Evolutionary conservation across 129 eudicot species (phyloP).

Genomic region (Lactuca saligna): DNA sequence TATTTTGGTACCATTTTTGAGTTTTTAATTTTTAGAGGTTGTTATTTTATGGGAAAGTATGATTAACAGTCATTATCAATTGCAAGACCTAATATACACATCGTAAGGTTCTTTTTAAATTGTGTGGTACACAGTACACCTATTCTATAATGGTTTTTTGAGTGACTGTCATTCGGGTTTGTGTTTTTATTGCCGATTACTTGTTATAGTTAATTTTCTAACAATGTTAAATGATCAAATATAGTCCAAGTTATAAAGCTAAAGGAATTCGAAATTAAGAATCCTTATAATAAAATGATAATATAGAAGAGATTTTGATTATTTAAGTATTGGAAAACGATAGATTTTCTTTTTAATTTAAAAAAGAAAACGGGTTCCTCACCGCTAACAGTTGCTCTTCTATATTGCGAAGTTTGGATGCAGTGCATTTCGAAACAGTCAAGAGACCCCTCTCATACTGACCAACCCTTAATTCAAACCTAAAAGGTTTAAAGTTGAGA

Average conservation of each 20-base stretch:
- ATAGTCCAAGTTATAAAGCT: background rate
- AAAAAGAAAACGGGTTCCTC: background rate
- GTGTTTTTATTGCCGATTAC: background rate
- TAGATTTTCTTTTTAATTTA: background rate
- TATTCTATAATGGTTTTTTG: background rate
- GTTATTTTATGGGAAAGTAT: conserved; percentile 17
- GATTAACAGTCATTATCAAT: conserved; percentile 26
- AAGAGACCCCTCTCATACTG: no score
- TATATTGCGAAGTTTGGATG: no score
- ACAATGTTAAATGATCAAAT: background rate
- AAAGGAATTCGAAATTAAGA: background rate
- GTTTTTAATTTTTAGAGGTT: conserved; percentile 26
- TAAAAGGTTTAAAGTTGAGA: no score
- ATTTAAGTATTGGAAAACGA: background rate
- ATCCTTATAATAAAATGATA: conserved; percentile 6
- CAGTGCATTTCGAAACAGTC: no score
- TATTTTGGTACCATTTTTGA: conserved; percentile 34
- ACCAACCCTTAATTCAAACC: no score
- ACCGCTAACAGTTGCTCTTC: no score
- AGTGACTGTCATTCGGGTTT: background rate
- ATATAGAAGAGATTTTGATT: background rate
- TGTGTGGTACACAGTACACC: background rate
- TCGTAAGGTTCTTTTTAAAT: conserved; percentile 2
- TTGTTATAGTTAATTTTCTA: background rate
- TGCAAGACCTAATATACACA: conserved; percentile 27